Percentiles rank a stretch among this genome's conserved stretches.
phyloP scores from a whole-genome alignment of 495 filamentous ascomycete species.

The Clavariopsis aquatica region DNA sequence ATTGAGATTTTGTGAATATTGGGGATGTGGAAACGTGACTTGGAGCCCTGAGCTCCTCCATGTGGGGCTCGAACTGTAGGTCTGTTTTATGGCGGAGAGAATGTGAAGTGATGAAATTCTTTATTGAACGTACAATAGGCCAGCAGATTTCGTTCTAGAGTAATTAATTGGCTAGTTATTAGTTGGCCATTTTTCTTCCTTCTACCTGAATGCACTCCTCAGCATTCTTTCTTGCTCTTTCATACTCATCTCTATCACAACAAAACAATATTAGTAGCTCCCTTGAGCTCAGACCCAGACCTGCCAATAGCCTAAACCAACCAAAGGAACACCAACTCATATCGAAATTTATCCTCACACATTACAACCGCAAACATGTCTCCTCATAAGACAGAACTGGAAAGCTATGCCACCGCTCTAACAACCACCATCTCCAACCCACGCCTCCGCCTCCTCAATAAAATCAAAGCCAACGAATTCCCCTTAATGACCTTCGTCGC shows the following conservation, averaged over 20 bases:
- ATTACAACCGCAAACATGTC: neutral
- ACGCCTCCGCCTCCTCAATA: neutral
- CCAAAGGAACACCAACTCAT: neutral
- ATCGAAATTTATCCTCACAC: neutral
- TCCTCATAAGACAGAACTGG: too few relatives aligned
- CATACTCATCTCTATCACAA: too few relatives aligned
- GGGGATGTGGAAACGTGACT: neutral
- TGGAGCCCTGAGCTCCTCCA: neutral
- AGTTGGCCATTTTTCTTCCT: neutral
- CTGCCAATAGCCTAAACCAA: neutral
- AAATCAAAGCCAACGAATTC: neutral
- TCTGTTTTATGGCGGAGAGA: neutral
- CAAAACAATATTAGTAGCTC: neutral
- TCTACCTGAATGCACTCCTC: neutral
- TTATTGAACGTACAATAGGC: too few relatives aligned
- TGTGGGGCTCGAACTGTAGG: neutral
- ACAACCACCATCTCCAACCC: neutral
- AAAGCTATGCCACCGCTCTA: neutral
- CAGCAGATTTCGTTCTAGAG: neutral
- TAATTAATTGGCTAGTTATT: neutral
- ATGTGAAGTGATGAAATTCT: neutral
- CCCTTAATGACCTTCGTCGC: conserved; percentile 7
- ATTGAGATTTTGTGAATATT: too few relatives aligned
- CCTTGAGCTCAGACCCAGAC: neutral
- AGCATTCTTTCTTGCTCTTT: too few relatives aligned